Conservation (phyloP, 768 basidiomycete genomes). For the Gymnopilus dilepis region DNA sequence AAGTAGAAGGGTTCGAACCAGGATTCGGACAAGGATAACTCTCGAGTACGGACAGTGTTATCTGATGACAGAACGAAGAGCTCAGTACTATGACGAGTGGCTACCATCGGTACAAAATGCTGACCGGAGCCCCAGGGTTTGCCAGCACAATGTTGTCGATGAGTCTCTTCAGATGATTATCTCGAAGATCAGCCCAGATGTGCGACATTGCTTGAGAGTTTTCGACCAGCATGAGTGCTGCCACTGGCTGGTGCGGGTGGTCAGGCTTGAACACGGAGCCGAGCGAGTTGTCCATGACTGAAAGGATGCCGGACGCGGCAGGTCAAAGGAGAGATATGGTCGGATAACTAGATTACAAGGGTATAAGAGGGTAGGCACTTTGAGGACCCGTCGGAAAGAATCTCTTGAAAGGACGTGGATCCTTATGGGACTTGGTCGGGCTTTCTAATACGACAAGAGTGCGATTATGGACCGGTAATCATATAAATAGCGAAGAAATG, state of each 20-base stretch:
- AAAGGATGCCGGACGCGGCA: slow-evolving; percentile 11
- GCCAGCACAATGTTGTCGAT: slow-evolving; percentile 45
- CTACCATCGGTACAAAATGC: slow-evolving; percentile 24
- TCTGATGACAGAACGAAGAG: slow-evolving; percentile 32
- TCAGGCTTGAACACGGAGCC: slow-evolving; percentile 28
- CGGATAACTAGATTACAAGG: slow-evolving; percentile 17
- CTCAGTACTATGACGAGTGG: slow-evolving; percentile 1
- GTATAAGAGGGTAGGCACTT: slow-evolving; percentile 19
- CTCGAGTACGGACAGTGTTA: slow-evolving; percentile 49
- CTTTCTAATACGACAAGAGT: slow-evolving; percentile 37
- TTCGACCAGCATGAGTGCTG: slow-evolving; percentile 58
- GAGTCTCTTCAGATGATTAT: slow-evolving; percentile 49
- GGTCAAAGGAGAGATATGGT: not conserved
- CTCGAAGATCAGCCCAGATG: slow-evolving; percentile 55
- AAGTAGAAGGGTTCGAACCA: slow-evolving; percentile 30
- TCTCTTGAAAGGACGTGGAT: slow-evolving; percentile 36
- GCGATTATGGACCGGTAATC: slow-evolving; percentile 13
- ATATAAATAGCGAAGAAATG: slow-evolving; percentile 15
- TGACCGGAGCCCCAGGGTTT: slow-evolving; percentile 46
- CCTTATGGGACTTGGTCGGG: slow-evolving; percentile 47
- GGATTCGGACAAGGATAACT: slow-evolving; percentile 46
- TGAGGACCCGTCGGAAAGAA: slow-evolving; percentile 20
- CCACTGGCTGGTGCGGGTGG: slow-evolving; percentile 38
- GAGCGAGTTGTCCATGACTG: slow-evolving; percentile 24
- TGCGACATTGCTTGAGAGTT: slow-evolving; percentile 52